Evolutionary conservation across 441 rosid genomes (phyloP).

Genomic region (Oxalis stricta): DNA sequence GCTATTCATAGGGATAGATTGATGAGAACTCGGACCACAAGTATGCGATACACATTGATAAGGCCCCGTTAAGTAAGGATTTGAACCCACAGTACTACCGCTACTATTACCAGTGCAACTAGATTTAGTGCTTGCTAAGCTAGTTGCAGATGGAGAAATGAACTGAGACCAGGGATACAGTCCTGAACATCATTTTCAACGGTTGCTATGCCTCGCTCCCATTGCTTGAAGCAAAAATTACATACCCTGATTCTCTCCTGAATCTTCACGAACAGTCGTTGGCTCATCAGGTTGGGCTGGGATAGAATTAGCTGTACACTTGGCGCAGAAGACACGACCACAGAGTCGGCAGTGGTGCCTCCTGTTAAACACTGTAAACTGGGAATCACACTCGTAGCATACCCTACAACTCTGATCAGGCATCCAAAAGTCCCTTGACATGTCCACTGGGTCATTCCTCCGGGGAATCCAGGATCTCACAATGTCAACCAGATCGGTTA

Average conservation of each 20-base stretch:
- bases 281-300: conserved; percentile 34
- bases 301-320: conserved; percentile 46
- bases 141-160: conserved; percentile 42
- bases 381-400: conserved; percentile 64
- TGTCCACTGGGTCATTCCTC: conserved; percentile 29
- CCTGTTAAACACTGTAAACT: conserved; percentile 45
- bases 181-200: conserved; percentile 21
- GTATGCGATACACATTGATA: conserved; percentile 20
- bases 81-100: conserved; percentile 35
- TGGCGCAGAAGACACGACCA: conserved; percentile 60
- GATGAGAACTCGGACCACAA: conserved; percentile 23
- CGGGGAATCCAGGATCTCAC: conserved; percentile 40
- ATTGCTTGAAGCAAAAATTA: conserved; percentile 55
- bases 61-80: conserved; percentile 24
- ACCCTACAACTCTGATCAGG: conserved; percentile 71
- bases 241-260: conserved; percentile 50
- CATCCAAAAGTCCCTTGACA: conserved; percentile 76
- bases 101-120: conserved; percentile 39
- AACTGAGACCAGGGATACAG: conserved; percentile 27
- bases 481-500: conserved; percentile 29
- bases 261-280: conserved; percentile 27
- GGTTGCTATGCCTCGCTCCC: conserved; percentile 31
- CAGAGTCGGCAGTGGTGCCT: conserved; percentile 66
- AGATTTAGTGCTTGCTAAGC: conserved; percentile 42
- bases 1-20: conserved; percentile 22